Base-by-base conservation (phyloP, 1,139 yeast species). In the Candida labiduridarum region DNA sequence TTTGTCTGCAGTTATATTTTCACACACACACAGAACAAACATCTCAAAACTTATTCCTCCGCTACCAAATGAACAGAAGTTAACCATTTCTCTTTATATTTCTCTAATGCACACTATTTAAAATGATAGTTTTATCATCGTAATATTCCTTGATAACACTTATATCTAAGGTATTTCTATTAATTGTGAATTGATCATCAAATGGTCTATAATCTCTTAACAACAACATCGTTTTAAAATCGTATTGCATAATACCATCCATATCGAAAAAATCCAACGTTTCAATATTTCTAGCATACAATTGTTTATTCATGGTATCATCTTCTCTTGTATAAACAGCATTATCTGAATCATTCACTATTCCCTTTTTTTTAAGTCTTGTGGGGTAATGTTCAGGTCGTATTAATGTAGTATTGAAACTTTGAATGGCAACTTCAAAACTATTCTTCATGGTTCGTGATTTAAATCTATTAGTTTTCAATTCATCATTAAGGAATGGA, bases 341-440 rank as follows among this genome's bases (percentile, higher is more conserved):
- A 27, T 46, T 45, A 5, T 44, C 31, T n/a, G 45, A 42, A 11
- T 16, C 30, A 15, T 31, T 30, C 5, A 30, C 36, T 36, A 18
- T 7, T 14, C 14, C 10, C 16, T 40, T 45, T 19, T 40, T 45
- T 18, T 48, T 45, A 8, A 48, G 42, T 16, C 49, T 49, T 11
- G 63, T 64, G 3, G 74, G 72, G 50, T 68, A 70, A 54, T 70
- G 72, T 44, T 67, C 68, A 6, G 73, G 74, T 40, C 72, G 57
- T 12, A 70, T 63, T 35, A 68, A 57, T 1, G 73, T 66, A 27
- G 58, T 59, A 44, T 62, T 64, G 54, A 70, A 70, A 25, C 59
- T 57, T 27, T 59, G 55, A 7, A 70, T 67, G 2, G 69, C 68
- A 0, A 57, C 57, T 52, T 70, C 75, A 22, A 51, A 39, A 15